Evolutionary conservation across 2,329 filamentous ascomycete species (phyloP).

Genomic region (Aureobasidium melanogenum): DNA sequence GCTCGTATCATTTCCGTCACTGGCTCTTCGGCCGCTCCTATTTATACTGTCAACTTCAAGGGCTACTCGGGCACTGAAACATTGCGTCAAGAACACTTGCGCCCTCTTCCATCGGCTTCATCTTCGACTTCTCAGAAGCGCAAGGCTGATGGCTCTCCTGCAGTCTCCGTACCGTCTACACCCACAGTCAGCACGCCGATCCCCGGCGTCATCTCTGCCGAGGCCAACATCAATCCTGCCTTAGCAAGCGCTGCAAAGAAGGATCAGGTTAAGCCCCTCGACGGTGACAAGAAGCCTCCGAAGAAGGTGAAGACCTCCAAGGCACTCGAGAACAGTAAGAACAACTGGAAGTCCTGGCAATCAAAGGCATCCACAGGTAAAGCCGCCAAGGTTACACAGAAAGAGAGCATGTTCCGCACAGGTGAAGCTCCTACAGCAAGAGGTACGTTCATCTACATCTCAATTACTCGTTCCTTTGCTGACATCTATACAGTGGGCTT

Average conservation of each 20-base stretch:
- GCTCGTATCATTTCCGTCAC: conserved; percentile 91
- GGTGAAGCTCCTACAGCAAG: conserved; percentile 76
- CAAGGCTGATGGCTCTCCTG: conserved; percentile 71
- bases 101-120: conserved; percentile 48
- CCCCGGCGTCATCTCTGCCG: conserved; percentile 54
- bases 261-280: conserved; percentile 50
- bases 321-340: conserved; percentile 83
- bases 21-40: conserved; percentile 78
- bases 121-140: conserved; percentile 46
- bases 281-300: conserved; percentile 46
- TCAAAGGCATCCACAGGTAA: conserved; percentile 51
- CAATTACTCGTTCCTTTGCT: conserved; percentile 17
- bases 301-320: conserved; percentile 85
- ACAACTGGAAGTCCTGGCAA: conserved; percentile 90
- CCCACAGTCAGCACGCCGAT: conserved; percentile 29
- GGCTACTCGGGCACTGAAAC: conserved; percentile 76
- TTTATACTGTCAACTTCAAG: conserved; percentile 94
- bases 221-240: conserved; percentile 57
- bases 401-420: conserved; percentile 95
- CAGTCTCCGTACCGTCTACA: conserved; percentile 25
- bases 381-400: conserved; percentile 60
- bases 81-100: conserved; percentile 69
- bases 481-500: conserved; percentile 64
- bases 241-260: conserved; percentile 55
- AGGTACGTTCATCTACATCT: conserved; percentile 49